Evolutionary conservation across 805 yeast genomes (phyloP).

Genomic region (Wickerhamomyces strasburgensis): DNA sequence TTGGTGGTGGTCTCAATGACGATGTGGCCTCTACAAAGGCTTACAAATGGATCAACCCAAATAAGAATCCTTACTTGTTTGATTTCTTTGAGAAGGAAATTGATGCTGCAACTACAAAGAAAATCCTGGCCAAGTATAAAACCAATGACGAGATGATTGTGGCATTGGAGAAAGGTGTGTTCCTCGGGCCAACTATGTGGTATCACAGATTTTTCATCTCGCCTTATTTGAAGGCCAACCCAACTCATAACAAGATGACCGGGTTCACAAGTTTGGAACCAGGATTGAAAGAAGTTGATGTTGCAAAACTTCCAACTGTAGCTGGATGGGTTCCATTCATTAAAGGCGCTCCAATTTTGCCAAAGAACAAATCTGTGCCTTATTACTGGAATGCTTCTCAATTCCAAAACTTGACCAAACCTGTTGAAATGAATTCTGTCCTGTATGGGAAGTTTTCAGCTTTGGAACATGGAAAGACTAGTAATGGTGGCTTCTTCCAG

Average conservation of each 20-base stretch:
- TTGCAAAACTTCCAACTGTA: slow-evolving; percentile 7
- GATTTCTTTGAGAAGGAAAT: slow-evolving; percentile 20
- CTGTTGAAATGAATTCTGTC: slow-evolving; percentile 14
- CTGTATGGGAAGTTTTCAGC: slow-evolving; percentile 21
- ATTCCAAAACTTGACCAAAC: slow-evolving; percentile 6
- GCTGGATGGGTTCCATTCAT: neutral
- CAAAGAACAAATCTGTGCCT: slow-evolving; percentile 9
- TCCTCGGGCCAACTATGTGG: slow-evolving; percentile 20
- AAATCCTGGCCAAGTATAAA: slow-evolving; percentile 16
- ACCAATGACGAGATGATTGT: slow-evolving; percentile 20
- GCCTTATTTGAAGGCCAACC: slow-evolving; percentile 14
- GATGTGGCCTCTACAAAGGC: slow-evolving; percentile 9
- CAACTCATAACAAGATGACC: slow-evolving; percentile 14
- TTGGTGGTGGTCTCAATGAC: slow-evolving; percentile 8
- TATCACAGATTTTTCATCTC: slow-evolving; percentile 20
- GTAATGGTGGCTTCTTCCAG: slow-evolving; percentile 21
- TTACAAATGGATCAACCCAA: slow-evolving; percentile 13
- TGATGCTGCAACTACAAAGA: slow-evolving; percentile 12
- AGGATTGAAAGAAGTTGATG: slow-evolving; percentile 10
- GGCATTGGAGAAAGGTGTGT: slow-evolving; percentile 19
- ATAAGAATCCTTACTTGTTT: slow-evolving; percentile 10
- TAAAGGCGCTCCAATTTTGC: slow-evolving; percentile 12
- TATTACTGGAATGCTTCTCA: slow-evolving; percentile 20
- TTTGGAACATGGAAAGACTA: slow-evolving; percentile 14
- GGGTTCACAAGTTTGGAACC: slow-evolving; percentile 20